Evolutionary conservation across 2,329 filamentous ascomycete genomes (phyloP), one percentile per base, ranked within the genome.

Genomic region (Phaeosphaeriaceae sp.): DNA sequence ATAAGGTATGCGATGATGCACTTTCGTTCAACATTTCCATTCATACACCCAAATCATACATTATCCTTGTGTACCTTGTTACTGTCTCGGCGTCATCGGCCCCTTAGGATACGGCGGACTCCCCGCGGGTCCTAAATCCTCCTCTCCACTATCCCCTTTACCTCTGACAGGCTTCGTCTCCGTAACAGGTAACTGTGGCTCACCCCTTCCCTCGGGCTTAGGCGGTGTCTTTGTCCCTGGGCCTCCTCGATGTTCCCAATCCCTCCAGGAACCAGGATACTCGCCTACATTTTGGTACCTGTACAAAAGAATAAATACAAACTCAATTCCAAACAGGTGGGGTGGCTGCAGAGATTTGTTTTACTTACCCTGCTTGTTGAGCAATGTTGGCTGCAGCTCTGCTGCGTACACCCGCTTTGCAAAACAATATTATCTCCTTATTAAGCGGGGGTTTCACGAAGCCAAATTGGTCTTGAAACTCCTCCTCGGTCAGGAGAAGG

Each of bases 391-490:
- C 92, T 6, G 92, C 92, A 0, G 89, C 84, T 37, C 81, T 79
- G 61, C 90, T 91, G 68, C 94, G 81, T 56, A 97, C 90, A 2
- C 94, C 94, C 0, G 92, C 87, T 77, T 91, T 95, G 77, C 94
- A 99, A 74, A 96, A 97, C 66, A 97, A 94, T 3, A 97, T 55
- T 4, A 69, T 39, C 21, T 65, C 60, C 29, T 67, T 64, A 13
- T 50, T 50, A 15, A 42, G 43, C 12, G 61, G 61, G 11, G 66
- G 66, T 46, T 69, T 69, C 39, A 46, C 39, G 67, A 89, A 96
- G 3, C 91, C 92, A 73, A 91, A 92, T 13, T 87, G 78, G 52
- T 91, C 89, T 68, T 89, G 83, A 68, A 97, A 97, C 56, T 96
- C 92, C 11, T 90, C 88, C 0, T 81, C 79, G 0, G 80, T 71